phyloP scores from a whole-genome alignment of 208 protist species.

The Wallacemonas sp. region DNA sequence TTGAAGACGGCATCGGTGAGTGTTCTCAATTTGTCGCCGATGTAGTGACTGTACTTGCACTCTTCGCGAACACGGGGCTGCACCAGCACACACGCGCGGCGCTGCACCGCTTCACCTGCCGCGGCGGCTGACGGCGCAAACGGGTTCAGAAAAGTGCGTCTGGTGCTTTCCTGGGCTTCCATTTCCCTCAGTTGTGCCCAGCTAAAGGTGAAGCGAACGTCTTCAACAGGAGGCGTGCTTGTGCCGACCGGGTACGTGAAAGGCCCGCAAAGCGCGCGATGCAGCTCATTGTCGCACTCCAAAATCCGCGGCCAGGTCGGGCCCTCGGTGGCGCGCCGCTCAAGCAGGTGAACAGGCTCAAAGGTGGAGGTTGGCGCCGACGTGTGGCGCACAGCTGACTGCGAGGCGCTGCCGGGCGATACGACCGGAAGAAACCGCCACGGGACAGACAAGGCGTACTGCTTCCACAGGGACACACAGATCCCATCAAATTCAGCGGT shows the following conservation, averaged over 20 bases:
- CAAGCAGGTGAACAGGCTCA: background rate
- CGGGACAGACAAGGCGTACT: slow-evolving; percentile 45
- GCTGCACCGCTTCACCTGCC: slow-evolving; percentile 24
- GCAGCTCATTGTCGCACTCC: slow-evolving; percentile 49
- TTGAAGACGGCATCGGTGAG: slow-evolving; percentile 6
- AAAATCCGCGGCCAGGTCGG: slow-evolving; percentile 55
- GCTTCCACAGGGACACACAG: slow-evolving; percentile 62
- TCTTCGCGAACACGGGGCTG: slow-evolving; percentile 39
- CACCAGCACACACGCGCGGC: slow-evolving; percentile 7
- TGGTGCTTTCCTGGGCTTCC: slow-evolving; percentile 48
- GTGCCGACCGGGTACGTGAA: slow-evolving; percentile 66
- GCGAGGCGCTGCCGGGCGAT: background rate
- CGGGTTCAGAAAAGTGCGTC: slow-evolving; percentile 27
- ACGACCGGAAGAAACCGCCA: slow-evolving; percentile 44
- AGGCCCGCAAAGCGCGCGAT: slow-evolving; percentile 28
- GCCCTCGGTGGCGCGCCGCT: background rate
- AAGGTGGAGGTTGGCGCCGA: background rate
- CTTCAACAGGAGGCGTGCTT: slow-evolving; percentile 37
- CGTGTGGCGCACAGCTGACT: background rate
- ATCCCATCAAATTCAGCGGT: slow-evolving; percentile 58
- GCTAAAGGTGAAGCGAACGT: slow-evolving; percentile 56
- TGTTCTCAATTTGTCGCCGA: slow-evolving; percentile 11
- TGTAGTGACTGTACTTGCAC: slow-evolving; percentile 35
- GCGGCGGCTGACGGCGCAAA: slow-evolving; percentile 16
- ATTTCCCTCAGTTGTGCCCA: slow-evolving; percentile 72